Percentiles rank a stretch among this genome's conserved stretches.
These are phyloP conservation scores for Phaeosphaeriaceae sp. DNA, from an alignment of 2,329 filamentous ascomycete genomes.

Conservation along the genomic window DNA sequence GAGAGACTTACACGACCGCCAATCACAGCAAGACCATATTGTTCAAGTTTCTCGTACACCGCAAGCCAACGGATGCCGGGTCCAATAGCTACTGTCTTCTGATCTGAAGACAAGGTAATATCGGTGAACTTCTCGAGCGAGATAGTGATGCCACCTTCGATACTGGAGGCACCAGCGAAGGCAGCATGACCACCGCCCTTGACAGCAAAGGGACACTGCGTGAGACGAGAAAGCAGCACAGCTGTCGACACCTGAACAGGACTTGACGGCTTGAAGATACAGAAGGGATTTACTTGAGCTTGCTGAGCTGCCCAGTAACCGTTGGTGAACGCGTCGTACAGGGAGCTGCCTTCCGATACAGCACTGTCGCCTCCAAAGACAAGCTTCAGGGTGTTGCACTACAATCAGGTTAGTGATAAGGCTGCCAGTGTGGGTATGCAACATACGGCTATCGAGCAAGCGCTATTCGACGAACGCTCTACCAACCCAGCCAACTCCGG, in stretches of 20 bases:
- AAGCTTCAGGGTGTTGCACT: slow-evolving; percentile 27
- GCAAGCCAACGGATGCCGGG: slow-evolving; percentile 43
- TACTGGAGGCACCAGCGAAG: slow-evolving; percentile 38
- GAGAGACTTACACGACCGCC: slow-evolving; percentile 35
- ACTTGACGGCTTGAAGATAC: slow-evolving; percentile 35
- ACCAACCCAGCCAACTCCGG: slow-evolving; percentile 17
- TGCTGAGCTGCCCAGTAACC: slow-evolving; percentile 37
- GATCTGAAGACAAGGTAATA: slow-evolving; percentile 26
- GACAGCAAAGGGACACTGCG: slow-evolving; percentile 49
- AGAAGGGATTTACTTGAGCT: slow-evolving; percentile 28
- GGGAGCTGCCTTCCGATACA: slow-evolving; percentile 17
- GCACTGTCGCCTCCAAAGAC: slow-evolving; percentile 21
- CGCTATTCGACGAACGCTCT: slow-evolving; percentile 9
- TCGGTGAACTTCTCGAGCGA: slow-evolving; percentile 33
- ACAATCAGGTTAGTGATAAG: not conserved
- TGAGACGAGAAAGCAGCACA: slow-evolving; percentile 30
- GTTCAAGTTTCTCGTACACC: slow-evolving; percentile 42
- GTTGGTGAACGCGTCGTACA: slow-evolving; percentile 26
- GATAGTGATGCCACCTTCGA: slow-evolving; percentile 41
- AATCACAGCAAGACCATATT: slow-evolving; percentile 32
- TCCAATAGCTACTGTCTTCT: slow-evolving; percentile 34
- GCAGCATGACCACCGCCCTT: slow-evolving; percentile 44
- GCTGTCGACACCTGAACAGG: slow-evolving; percentile 24
- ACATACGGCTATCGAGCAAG: slow-evolving; percentile 32
- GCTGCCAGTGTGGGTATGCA: not conserved